These are phyloP conservation scores for Candida tallmaniae DNA, from an alignment of 805 yeast species.

Conservation along the genomic window DNA sequence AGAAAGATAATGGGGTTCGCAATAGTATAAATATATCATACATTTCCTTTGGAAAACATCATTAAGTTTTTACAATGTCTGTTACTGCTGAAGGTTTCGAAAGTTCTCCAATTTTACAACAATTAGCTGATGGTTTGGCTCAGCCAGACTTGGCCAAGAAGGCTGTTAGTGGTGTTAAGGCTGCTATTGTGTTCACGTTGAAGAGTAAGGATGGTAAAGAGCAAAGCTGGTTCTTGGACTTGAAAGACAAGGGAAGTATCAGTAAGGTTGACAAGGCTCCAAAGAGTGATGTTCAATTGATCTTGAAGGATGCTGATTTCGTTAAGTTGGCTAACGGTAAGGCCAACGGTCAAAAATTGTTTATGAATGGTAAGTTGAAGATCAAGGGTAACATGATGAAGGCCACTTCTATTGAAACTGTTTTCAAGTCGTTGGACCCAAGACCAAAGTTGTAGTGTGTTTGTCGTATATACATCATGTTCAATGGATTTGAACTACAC, in stretches of 20 bases:
- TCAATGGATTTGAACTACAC: no score
- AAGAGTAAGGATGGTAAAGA: slow-evolving; percentile 57
- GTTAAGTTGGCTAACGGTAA: slow-evolving; percentile 70
- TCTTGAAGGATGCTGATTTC: slow-evolving; percentile 64
- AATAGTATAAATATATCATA: no score
- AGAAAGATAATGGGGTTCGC: no score
- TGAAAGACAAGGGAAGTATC: slow-evolving; percentile 53
- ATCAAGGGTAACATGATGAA: slow-evolving; percentile 89
- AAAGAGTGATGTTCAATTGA: slow-evolving; percentile 60
- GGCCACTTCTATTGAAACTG: slow-evolving; percentile 71
- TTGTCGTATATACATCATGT: neutral
- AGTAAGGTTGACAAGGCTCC: slow-evolving; percentile 41
- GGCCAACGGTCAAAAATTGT: slow-evolving; percentile 79
- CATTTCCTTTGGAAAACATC: no score
- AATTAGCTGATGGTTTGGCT: slow-evolving; percentile 34
- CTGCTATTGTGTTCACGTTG: slow-evolving; percentile 62
- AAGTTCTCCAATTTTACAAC: slow-evolving; percentile 38
- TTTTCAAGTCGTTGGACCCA: slow-evolving; percentile 50
- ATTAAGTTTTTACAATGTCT: no score
- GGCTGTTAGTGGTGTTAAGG: slow-evolving; percentile 48
- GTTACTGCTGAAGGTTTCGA: slow-evolving; percentile 38
- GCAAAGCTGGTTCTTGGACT: slow-evolving; percentile 64
- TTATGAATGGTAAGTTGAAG: slow-evolving; percentile 80
- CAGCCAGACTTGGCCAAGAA: slow-evolving; percentile 31
- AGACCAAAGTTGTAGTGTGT: slow-evolving; percentile 37